These are phyloP conservation scores for Plasmodium gallinaceum DNA, from an alignment of 169 alveolate genomes.

Conservation along the genomic window DNA sequence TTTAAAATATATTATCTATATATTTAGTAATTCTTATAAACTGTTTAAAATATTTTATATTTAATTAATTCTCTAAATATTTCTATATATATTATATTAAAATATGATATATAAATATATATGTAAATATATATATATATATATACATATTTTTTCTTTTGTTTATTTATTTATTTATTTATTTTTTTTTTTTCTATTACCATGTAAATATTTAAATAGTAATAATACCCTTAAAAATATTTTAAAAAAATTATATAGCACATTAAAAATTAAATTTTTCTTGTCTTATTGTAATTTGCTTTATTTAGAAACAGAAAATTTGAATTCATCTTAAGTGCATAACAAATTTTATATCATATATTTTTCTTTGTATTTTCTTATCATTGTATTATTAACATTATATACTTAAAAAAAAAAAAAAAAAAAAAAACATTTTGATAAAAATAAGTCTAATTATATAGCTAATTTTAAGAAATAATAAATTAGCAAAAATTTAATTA, in stretches of 20 bases:
- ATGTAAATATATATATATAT: background rate
- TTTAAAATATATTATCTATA: conserved; percentile 6
- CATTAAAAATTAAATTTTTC: conserved; percentile 24
- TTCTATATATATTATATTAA: background rate
- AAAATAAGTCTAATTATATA: background rate
- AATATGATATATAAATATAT: background rate
- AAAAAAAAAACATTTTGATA: background rate
- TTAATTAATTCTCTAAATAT: background rate
- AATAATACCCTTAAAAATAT: background rate
- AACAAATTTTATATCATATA: background rate
- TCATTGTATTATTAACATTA: background rate
- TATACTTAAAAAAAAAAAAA: conserved; percentile 7
- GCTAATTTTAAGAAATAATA: conserved; percentile 1
- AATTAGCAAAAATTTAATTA: conserved; percentile 9
- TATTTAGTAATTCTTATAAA: conserved; percentile 15
- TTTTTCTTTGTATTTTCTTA: conserved; percentile 16
- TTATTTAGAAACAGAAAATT: conserved; percentile 7
- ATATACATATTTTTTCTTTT: conserved; percentile 10
- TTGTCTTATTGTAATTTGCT: conserved; percentile 49
- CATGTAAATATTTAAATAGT: conserved; percentile 3
- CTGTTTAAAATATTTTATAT: conserved; percentile 4
- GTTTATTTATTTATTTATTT: background rate
- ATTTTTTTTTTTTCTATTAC: conserved; percentile 11
- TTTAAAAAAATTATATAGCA: conserved; percentile 32
- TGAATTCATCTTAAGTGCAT: conserved; percentile 22